Evolutionary conservation across 345 rosid genomes (phyloP), one percentile per base, ranked within the genome.

Genomic region (Garcia nutans): DNA sequence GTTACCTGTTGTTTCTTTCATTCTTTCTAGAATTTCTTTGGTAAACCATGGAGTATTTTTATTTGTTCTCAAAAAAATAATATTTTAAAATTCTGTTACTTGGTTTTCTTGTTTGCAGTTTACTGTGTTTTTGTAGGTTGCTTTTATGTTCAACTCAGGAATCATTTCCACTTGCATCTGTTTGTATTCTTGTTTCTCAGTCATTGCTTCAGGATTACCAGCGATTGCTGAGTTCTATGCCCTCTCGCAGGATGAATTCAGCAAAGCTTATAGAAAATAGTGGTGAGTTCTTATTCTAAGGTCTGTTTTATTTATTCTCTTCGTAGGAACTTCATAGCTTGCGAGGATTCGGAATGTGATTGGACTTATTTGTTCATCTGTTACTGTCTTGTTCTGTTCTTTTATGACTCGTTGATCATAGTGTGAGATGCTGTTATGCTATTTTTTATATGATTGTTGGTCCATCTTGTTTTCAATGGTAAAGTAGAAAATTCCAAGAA

Each of bases 161-260:
- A 76, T 85, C 69, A 71, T 76, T 85, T 84, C 85, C 79, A 68
- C 85, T 75, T 83, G 77, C 72, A 83, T 78, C 78, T 81, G 20
- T 15, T 57, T 28, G 41, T 37, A 37, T 37, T 37, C 41, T 37
- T 37, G 41, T 37, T 72, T 73, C 85, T 84, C 97, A 96, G 99
- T 90, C 98, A 81, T 89, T 96, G 88, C 99, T 96, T 90, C 97
- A 96, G 85, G 99, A 96, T 93, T 96, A 96, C 86, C 99, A 96
- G 87, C 93, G 99, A 76, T 93, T 96, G 59, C 86, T 96, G 84
- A 96, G 98, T 86, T 96, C 99, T 83, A 85, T 79, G 90, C 98
- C 99, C 76, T 87, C 97, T 77, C 99, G 99, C 84, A 96, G 99
- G 86, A 82, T 96, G 92, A 96, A 96, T 83, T 85, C 97, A 71